A percentile compares a stretch with the other conserved stretches of the same genome.
Evolutionary conservation across 176 grass and related monocot genomes (phyloP).

Genomic region (Pontederia crassipes): DNA sequence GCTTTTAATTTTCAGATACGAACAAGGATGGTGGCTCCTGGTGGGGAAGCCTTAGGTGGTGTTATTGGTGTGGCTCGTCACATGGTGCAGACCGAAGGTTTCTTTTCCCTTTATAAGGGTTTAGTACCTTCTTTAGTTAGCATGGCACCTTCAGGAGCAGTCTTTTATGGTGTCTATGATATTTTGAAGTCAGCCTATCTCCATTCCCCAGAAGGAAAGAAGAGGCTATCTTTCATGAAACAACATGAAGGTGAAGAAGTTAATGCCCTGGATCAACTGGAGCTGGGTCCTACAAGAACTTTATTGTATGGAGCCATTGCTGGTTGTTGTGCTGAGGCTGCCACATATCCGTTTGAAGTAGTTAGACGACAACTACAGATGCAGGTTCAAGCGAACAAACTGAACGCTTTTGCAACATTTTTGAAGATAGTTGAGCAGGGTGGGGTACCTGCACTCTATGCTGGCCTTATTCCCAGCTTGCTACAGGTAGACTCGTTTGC

Average conservation of each 20-base stretch:
- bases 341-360: slow-evolving; percentile 92
- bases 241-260: slow-evolving; percentile 46
- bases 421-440: slow-evolving; percentile 89
- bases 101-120: slow-evolving; percentile 93
- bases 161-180: slow-evolving; percentile 96
- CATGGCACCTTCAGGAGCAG: slow-evolving; percentile 97
- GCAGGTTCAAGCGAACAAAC: slow-evolving; percentile 74
- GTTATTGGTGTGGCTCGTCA: slow-evolving; percentile 78
- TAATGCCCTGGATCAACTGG: slow-evolving; percentile 84
- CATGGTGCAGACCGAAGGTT: slow-evolving; percentile 85
- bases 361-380: slow-evolving; percentile 87
- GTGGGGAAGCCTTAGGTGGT: slow-evolving; percentile 84
- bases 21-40: slow-evolving; percentile 92
- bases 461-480: slow-evolving; percentile 91
- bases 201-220: slow-evolving; percentile 64
- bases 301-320: slow-evolving; percentile 88
- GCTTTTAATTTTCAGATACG: slow-evolving; percentile 65
- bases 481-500: slow-evolving; percentile 49
- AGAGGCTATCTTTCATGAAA: slow-evolving; percentile 44
- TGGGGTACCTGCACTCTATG: slow-evolving; percentile 83
- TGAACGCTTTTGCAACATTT: slow-evolving; percentile 85
- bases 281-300: slow-evolving; percentile 68
- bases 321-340: slow-evolving; percentile 82
- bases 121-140: slow-evolving; percentile 87
- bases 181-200: slow-evolving; percentile 89